Evolutionary conservation across 176 grass and related monocot genomes (phyloP).

Genomic region (Zoysia pacifica): DNA sequence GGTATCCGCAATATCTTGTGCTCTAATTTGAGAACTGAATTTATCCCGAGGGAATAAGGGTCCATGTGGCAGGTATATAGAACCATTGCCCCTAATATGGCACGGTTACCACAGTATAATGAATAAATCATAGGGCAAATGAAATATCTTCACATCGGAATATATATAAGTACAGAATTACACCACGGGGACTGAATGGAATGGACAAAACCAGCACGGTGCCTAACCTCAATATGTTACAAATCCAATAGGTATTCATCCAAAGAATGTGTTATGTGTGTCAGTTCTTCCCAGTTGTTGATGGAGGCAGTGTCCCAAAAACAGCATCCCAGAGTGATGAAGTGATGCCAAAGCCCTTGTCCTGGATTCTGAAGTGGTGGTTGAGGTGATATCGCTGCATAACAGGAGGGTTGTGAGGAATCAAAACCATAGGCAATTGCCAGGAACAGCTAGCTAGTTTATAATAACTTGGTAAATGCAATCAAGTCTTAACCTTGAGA

Average conservation of each 20-base stretch:
- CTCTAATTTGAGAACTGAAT: slow-evolving; percentile 1
- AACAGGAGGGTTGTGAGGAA: slow-evolving; percentile 4
- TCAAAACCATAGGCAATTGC: not conserved
- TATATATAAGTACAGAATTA: slow-evolving; percentile 43
- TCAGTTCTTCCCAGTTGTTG: slow-evolving; percentile 43
- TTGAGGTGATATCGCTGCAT: slow-evolving; percentile 85
- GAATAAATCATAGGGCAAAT: not conserved
- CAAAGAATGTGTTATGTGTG: slow-evolving; percentile 32
- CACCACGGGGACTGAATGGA: slow-evolving; percentile 43
- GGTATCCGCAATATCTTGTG: not conserved
- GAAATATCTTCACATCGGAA: slow-evolving; percentile 32
- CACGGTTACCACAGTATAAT: not conserved
- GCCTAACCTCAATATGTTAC: slow-evolving; percentile 63
- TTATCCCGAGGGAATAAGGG: not conserved
- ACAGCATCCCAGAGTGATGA: slow-evolving; percentile 79
- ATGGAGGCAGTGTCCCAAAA: slow-evolving; percentile 71
- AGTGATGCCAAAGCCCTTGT: slow-evolving; percentile 92
- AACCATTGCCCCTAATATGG: not conserved
- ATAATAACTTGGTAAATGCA: slow-evolving; percentile 8
- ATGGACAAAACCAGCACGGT: slow-evolving; percentile 34
- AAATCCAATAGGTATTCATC: slow-evolving; percentile 36
- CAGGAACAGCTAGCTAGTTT: slow-evolving; percentile 6
- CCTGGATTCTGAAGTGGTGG: slow-evolving; percentile 88
- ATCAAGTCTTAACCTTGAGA: slow-evolving; percentile 64
- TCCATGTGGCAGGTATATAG: not conserved